A percentile compares a stretch with the other conserved stretches of the same genome.
Evolutionary conservation across 2,329 filamentous ascomycete species (phyloP).

Genomic region (Aspergillus felis): DNA sequence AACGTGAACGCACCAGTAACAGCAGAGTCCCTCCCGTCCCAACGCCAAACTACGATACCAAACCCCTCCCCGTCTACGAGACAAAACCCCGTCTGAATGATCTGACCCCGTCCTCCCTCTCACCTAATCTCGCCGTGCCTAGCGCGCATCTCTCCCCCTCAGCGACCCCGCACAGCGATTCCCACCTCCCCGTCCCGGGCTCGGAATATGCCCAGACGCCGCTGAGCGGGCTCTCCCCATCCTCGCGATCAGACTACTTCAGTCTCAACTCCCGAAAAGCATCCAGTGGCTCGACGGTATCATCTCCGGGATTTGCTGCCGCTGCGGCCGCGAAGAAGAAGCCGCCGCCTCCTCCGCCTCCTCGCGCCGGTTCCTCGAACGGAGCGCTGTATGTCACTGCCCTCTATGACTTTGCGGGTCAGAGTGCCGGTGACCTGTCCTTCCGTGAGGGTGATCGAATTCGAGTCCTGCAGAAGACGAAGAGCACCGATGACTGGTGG

Average conservation of each 20-base stretch:
- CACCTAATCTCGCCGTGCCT: conserved; percentile 2
- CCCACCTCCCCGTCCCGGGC: conserved; percentile 26
- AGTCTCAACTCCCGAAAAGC: conserved; percentile 34
- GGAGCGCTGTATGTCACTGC: conserved; percentile 61
- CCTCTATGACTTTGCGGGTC: conserved; percentile 69
- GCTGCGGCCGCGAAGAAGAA: conserved; percentile 62
- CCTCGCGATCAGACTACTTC: conserved; percentile 40
- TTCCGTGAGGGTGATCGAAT: conserved; percentile 78
- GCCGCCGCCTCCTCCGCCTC: conserved; percentile 69
- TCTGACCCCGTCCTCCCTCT: conserved; percentile 14
- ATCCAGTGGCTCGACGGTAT: conserved; percentile 40
- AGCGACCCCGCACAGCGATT: conserved; percentile 3
- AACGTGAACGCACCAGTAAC: conserved; percentile 17
- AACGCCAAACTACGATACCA: conserved; percentile 5
- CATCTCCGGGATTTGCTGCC: conserved; percentile 29
- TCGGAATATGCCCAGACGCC: conserved; percentile 25
- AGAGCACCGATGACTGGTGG: conserved; percentile 84
- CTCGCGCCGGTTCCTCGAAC: conserved; percentile 51
- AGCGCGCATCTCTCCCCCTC: conserved; percentile 6
- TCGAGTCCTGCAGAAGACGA: conserved; percentile 71
- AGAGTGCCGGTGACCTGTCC: conserved; percentile 65
- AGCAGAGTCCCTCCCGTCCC: conserved; percentile 22
- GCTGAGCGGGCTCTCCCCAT: conserved; percentile 19
- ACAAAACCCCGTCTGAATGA: conserved; percentile 25
- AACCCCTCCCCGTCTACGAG: conserved; percentile 16